These are phyloP conservation scores for Eudorina sp. DNA, from an alignment of 139 green algal species.

Conservation along the genomic window DNA sequence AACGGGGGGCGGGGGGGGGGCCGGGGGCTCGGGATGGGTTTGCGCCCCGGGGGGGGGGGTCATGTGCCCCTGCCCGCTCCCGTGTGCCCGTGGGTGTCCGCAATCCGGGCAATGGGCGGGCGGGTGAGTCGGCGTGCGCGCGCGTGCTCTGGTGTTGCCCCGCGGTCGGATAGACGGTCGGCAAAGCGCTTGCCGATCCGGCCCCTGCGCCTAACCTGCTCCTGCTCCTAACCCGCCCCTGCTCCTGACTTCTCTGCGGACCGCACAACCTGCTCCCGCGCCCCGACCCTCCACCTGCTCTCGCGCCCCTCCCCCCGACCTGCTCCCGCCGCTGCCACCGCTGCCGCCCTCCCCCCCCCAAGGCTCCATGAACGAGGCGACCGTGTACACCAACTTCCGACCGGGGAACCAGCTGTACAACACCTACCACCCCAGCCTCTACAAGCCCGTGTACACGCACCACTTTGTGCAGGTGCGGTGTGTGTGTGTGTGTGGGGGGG, in stretches of 20 bases:
- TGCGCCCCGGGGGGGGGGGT: background rate
- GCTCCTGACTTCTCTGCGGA: no score
- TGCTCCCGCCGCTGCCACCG: background rate
- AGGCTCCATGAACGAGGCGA: slow-evolving; percentile 47
- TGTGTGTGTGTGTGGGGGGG: no score
- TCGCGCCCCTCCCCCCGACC: background rate
- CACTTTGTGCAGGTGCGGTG: slow-evolving; percentile 42
- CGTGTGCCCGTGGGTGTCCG: background rate
- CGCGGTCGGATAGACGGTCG: no score
- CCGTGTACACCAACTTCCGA: slow-evolving; percentile 45
- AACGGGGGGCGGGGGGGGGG: background rate
- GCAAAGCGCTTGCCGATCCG: no score
- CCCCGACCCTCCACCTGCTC: background rate
- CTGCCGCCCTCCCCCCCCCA: background rate
- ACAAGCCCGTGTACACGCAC: slow-evolving; percentile 42
- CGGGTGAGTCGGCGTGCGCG: no score
- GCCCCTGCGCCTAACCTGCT: no score
- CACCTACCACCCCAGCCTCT: slow-evolving; percentile 12
- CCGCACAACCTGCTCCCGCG: background rate
- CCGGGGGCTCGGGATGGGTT: background rate
- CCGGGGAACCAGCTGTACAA: slow-evolving; percentile 34
- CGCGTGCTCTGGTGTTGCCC: no score
- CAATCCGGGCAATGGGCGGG: no score
- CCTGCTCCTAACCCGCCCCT: background rate
- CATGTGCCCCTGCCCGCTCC: background rate